Percentiles rank a stretch among this genome's conserved stretches.
These are phyloP conservation scores for Trichocladium antarcticum DNA, from an alignment of 495 filamentous ascomycete genomes.

Conservation along the genomic window DNA sequence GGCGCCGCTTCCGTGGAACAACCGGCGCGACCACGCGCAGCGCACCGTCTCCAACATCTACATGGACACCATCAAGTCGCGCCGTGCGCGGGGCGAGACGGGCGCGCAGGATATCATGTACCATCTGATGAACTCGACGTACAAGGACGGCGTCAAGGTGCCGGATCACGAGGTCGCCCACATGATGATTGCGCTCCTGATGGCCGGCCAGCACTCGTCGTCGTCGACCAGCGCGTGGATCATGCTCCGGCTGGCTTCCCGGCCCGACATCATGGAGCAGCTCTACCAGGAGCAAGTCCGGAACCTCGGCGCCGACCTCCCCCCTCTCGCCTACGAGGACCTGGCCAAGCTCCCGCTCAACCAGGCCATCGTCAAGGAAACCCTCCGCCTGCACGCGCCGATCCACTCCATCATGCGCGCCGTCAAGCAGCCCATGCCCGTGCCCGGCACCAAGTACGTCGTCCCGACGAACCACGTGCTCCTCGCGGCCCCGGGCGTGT, in stretches of 20 bases:
- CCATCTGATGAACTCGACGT: slow-evolving; percentile 68
- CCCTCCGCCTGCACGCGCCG: slow-evolving; percentile 65
- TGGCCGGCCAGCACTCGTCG: slow-evolving; percentile 84
- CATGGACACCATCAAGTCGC: slow-evolving; percentile 60
- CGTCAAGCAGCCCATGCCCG: slow-evolving; percentile 66
- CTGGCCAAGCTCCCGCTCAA: slow-evolving; percentile 60
- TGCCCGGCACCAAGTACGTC: slow-evolving; percentile 67
- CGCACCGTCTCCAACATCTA: slow-evolving; percentile 64
- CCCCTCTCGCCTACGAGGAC: slow-evolving; percentile 53
- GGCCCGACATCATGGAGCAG: slow-evolving; percentile 61
- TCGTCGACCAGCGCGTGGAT: slow-evolving; percentile 75
- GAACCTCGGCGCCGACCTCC: slow-evolving; percentile 50
- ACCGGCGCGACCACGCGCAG: slow-evolving; percentile 65
- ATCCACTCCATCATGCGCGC: slow-evolving; percentile 80
- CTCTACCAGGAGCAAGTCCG: slow-evolving; percentile 63
- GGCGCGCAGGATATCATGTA: slow-evolving; percentile 64
- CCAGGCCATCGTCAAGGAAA: slow-evolving; percentile 65
- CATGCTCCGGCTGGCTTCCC: slow-evolving; percentile 62
- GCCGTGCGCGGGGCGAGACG: slow-evolving; percentile 41
- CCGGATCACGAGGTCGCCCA: slow-evolving; percentile 76
- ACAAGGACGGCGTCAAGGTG: slow-evolving; percentile 60
- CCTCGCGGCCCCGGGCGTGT: slow-evolving; percentile 72
- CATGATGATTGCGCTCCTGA: slow-evolving; percentile 84
- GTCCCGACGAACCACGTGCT: slow-evolving; percentile 67
- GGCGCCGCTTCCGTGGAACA: slow-evolving; percentile 78